Evolutionary conservation across 2,329 filamentous ascomycete species (phyloP).

Genomic region (Mycocentrospora acerina): DNA sequence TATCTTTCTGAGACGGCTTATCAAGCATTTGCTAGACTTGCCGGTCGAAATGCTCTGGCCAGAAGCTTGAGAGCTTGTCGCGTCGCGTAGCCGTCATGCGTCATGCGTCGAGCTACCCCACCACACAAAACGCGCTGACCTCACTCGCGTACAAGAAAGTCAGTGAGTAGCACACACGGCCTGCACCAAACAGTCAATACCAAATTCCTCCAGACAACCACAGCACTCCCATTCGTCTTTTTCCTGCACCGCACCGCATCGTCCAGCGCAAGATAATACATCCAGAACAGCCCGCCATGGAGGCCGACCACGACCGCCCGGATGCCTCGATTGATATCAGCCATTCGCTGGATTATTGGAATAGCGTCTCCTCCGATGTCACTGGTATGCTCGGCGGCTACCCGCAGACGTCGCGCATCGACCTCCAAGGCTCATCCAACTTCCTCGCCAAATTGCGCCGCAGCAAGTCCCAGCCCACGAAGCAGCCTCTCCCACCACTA

Average conservation of each 20-base stretch:
- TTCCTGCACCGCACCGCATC: too few relatives aligned
- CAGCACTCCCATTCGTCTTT: too few relatives aligned
- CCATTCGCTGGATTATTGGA: slow-evolving; percentile 55
- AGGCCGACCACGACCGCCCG: slow-evolving; percentile 21
- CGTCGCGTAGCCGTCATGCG: slow-evolving; percentile 7
- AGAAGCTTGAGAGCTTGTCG: slow-evolving; percentile 1
- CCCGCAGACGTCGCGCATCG: slow-evolving; percentile 67
- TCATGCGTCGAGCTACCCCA: slow-evolving; percentile 13
- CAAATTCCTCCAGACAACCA: too few relatives aligned
- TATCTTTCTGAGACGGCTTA: neutral
- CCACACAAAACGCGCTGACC: slow-evolving; percentile 5
- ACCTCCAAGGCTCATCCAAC: slow-evolving; percentile 68
- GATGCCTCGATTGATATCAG: slow-evolving; percentile 50
- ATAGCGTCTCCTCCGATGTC: slow-evolving; percentile 53
- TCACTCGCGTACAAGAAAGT: too few relatives aligned
- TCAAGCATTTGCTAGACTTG: neutral
- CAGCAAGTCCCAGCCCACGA: slow-evolving; percentile 26
- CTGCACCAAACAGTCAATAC: too few relatives aligned
- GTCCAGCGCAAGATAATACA: too few relatives aligned
- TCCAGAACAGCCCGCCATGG: slow-evolving; percentile 14
- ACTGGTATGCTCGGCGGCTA: slow-evolving; percentile 81
- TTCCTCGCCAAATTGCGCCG: slow-evolving; percentile 66
- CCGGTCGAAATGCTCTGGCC: neutral
- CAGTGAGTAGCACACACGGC: too few relatives aligned
- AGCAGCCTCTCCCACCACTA: slow-evolving; percentile 32